Evolutionary conservation across 2,329 filamentous ascomycete genomes (phyloP).

Genomic region (Trichothecium roseum): DNA sequence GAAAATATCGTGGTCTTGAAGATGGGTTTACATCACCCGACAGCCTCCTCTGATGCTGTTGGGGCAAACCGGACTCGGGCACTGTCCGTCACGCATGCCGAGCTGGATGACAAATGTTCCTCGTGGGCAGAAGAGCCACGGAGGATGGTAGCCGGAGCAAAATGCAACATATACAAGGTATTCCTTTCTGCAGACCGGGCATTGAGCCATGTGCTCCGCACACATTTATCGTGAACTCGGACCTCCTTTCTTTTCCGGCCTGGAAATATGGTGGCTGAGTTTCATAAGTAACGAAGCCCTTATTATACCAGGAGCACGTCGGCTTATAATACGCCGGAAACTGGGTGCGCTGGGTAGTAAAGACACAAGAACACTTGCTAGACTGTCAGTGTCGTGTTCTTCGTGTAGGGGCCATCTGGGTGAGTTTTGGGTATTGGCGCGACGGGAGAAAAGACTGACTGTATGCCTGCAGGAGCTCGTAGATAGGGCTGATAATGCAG

Average conservation of each 20-base stretch:
- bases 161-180: conserved; percentile 50
- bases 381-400: too few relatives aligned
- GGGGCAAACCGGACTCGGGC: conserved; percentile 49
- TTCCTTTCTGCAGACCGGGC: conserved; percentile 49
- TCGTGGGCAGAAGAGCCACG: conserved; percentile 33
- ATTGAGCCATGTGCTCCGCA: conserved; percentile 44
- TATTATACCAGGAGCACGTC: too few relatives aligned
- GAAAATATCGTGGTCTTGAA: background rate
- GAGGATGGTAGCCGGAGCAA: conserved; percentile 40
- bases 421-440: too few relatives aligned
- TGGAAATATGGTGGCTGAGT: background rate
- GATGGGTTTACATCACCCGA: conserved; percentile 35
- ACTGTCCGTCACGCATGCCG: conserved; percentile 42
- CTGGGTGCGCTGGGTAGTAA: too few relatives aligned
- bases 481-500: too few relatives aligned
- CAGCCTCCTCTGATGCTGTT: conserved; percentile 48
- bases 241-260: background rate
- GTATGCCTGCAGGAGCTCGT: too few relatives aligned
- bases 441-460: too few relatives aligned
- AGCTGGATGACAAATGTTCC: conserved; percentile 27
- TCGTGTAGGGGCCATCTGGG: too few relatives aligned
- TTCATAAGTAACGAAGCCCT: background rate
- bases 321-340: too few relatives aligned
- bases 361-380: too few relatives aligned
- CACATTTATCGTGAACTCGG: conserved; percentile 41